These are phyloP conservation scores for Castanea mollissima DNA, from an alignment of 306 rosid genomes.

Conservation along the genomic window DNA sequence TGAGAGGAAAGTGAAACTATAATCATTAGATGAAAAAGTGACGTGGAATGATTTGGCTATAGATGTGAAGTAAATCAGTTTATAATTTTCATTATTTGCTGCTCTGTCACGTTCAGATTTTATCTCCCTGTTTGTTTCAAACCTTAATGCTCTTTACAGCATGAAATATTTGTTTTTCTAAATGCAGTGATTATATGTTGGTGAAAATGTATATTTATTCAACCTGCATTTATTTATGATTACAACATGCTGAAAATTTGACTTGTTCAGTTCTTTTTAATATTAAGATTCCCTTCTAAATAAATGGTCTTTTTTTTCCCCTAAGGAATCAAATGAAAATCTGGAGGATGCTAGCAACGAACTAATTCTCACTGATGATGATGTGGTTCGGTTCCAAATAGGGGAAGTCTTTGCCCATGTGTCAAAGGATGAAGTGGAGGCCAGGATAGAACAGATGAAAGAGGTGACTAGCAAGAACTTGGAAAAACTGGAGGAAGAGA, in stretches of 20 bases:
- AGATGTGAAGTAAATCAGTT: neutral
- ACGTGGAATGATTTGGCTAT: neutral
- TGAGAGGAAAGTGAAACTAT: neutral
- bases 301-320: neutral
- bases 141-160: neutral
- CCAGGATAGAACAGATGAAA: no score
- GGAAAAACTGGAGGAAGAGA: no score
- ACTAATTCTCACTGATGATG: no score
- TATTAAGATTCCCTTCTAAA: neutral
- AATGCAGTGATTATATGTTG: neutral
- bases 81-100: neutral
- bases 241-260: neutral
- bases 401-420: no score
- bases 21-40: neutral
- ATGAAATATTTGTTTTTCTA: neutral
- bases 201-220: neutral
- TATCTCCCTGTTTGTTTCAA: neutral
- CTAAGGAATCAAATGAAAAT: slow-evolving; percentile 78
- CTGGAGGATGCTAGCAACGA: slow-evolving; percentile 73
- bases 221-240: neutral
- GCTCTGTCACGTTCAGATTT: neutral
- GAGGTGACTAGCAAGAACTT: no score
- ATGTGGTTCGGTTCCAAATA: no score
- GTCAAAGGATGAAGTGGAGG: no score
- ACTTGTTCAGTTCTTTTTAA: neutral